A percentile compares a stretch with the other conserved stretches of the same genome.
phyloP scores from a whole-genome alignment of 2,329 filamentous ascomycete genomes.

The Simplicillium sp. region DNA sequence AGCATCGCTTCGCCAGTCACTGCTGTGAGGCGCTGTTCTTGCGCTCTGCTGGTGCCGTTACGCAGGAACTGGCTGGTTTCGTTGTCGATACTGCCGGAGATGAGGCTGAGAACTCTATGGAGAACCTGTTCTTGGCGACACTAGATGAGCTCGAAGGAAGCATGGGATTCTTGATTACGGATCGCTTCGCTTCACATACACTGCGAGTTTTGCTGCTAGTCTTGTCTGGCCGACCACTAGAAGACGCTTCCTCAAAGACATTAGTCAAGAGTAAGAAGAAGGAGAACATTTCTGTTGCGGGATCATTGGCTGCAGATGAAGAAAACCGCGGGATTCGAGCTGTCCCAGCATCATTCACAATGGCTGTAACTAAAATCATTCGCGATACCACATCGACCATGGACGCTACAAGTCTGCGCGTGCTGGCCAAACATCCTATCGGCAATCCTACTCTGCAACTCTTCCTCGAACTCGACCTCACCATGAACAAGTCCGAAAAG shows the following conservation, averaged over 20 bases:
- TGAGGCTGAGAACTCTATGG: conserved; percentile 57
- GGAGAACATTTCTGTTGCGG: conserved; percentile 63
- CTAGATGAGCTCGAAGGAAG: conserved; percentile 83
- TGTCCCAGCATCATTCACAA: conserved; percentile 71
- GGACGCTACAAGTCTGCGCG: conserved; percentile 70
- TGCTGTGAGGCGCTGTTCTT: conserved; percentile 93
- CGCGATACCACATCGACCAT: conserved; percentile 63
- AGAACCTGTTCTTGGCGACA: conserved; percentile 73
- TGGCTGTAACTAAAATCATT: conserved; percentile 75
- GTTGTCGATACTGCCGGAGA: conserved; percentile 33
- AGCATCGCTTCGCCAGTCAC: conserved; percentile 94
- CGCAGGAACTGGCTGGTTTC: conserved; percentile 54
- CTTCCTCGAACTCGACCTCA: conserved; percentile 76
- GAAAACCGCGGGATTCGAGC: conserved; percentile 32
- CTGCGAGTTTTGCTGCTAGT: conserved; percentile 79
- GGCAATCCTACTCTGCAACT: conserved; percentile 92
- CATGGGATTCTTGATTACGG: conserved; percentile 74
- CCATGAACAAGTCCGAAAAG: conserved; percentile 54
- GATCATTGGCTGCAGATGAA: conserved; percentile 41
- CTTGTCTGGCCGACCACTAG: conserved; percentile 72
- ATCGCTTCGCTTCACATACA: conserved; percentile 83
- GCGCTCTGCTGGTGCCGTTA: conserved; percentile 69
- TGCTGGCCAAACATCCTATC: conserved; percentile 79
- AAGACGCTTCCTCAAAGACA: conserved; percentile 57
- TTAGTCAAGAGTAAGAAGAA: conserved; percentile 90